Base-by-base conservation (phyloP, 345 rosid species). In the Ceriops tagal region DNA sequence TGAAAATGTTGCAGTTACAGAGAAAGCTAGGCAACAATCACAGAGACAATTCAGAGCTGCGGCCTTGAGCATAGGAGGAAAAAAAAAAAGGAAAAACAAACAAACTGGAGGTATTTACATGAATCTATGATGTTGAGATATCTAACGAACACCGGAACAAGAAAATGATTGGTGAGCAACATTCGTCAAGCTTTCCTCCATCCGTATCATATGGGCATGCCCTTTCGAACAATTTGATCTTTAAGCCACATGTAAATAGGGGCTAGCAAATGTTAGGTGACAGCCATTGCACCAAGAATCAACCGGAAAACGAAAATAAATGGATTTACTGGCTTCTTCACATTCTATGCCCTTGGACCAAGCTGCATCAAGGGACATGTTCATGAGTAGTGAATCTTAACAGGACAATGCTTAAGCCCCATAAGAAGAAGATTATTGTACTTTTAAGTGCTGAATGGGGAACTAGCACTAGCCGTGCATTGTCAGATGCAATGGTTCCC, bases 331-430 rank as follows among this genome's bases (percentile, higher is more conserved):
- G 81, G 81, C 70, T 77, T 71, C 58, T 37, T 37, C 65, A 77
- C 78, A 47, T 73, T 80, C 76, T 80, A 78, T 32, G 62, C 24
- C 68, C 75, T 74, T 0, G 81, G 79, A 64, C 76, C 81, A 47
- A 77, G 81, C 81, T 80, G 68, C 37, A 69, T 9, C 66, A 68
- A 72, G 32, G 65, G 8, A 53, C 18, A 66, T 27, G 52, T 21
- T 55, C 18, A 2, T 15, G 21, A 34, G 58, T 62, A 11, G 19
- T 24, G 30, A 39, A 34, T 47, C 21, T 72, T 31, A 11, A n/a
- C 24, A 7, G 32, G 37, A 63, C 58, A 51, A 58, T 53, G 18
- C 53, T 46, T 18, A 3, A 13, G 49, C 49, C 3, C 49, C 20
- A 5, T 18, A 66, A 2, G 0, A 24, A 24, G 24, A 19, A 26